Evolutionary conservation across 495 filamentous ascomycete genomes (phyloP), one percentile per base, ranked within the genome.

Genomic region (Aspergillus asperescens): DNA sequence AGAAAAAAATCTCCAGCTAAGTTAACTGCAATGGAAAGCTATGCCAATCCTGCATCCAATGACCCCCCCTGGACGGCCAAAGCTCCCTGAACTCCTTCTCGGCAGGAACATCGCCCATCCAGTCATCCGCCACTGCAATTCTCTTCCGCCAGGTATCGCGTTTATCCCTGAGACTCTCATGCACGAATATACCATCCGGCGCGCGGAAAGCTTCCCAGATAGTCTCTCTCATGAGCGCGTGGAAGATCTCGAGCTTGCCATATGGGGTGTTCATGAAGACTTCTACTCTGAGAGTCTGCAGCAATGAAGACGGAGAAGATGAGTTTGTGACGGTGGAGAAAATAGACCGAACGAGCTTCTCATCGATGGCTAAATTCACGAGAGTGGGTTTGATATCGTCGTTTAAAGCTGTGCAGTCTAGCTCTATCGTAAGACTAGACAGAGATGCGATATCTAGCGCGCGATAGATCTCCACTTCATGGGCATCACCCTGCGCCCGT

Each of bases 11-110:
- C 12, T 42, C 39, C 39, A 42, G 39, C 39, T 42, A 42, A 25
- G 20, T 27, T 13, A 42, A 24, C 22, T 42, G 39, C 39, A 42
- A 27, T 13, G 47, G 47, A 29, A 50, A 50, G 23, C 47, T 50
- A 50, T 50, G 47, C 47, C 47, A 50, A 25, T 50, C 47, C 20
- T 29, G 34, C 47, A 27, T 50, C 47, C 47, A 50, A 19, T 20
- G 13, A 18, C 47, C 34, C n/a, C 47, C 47, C 22, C 13, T 50
- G 23, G 47, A 25, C 16, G 47, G 34, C 47, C 47, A 50, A 27
- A 50, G 34, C 22, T 23, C 47, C 20, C 34, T 15, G n/a, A 50
- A 50, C 22, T 0, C 25, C 35, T 29, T 27, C 22, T 50, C 34
- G 7, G 35, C 3, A 27, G n/a, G 34, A 40, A 50, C 16, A 40